Base-by-base conservation (phyloP, 1,139 yeast genomes). In the Yamadazyma atmosphaerica region DNA sequence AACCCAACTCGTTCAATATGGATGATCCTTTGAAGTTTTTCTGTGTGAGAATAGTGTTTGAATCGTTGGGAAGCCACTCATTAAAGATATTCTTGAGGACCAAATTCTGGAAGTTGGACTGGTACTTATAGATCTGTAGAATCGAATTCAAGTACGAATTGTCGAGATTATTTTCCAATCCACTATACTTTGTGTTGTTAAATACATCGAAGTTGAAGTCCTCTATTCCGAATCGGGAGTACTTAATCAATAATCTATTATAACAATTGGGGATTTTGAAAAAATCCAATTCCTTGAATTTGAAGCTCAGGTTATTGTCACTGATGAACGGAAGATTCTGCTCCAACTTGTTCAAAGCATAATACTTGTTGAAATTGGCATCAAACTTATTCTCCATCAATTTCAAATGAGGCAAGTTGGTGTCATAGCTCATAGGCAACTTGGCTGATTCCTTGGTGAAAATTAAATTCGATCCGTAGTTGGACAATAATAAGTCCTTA, bases 181-280 rank as follows among this genome's bases (percentile, higher is more conserved):
- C 98, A n/a, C 96, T 79, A 50, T 70, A 85, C 2, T 59, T 54
- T 0, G 98, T 86, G 35, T 72, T 69, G 55, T 90, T 89, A 65
- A 86, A 92, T 51, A 81, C 84, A 39, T 78, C 82, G 56, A 92
- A 92, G 63, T 94, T 97, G 63, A 92, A 92, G 60, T 89, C 97
- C 50, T 85, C 89, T 21, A 94, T 90, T 14, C 98, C 98, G 61
- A 89, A 92, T 52, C 79, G 84, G 41, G 95, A 86, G 58, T 90
- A 90, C 34, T 85, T 78, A 44, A 92, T 86, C 44, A 85, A 86
- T 39, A 88, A 68, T 51, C 81, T 80, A 28, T 81, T 70, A 60
- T 85, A 92, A 26, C 90, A 85, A 40, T 83, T 83, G 0, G 97
- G 96, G 2, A 63, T 55, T 37, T 51, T 34, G 43, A 65, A 66